Evolutionary conservation across 352 stramenopile genomes (phyloP).

Genomic region (Globisporangium lucens): DNA sequence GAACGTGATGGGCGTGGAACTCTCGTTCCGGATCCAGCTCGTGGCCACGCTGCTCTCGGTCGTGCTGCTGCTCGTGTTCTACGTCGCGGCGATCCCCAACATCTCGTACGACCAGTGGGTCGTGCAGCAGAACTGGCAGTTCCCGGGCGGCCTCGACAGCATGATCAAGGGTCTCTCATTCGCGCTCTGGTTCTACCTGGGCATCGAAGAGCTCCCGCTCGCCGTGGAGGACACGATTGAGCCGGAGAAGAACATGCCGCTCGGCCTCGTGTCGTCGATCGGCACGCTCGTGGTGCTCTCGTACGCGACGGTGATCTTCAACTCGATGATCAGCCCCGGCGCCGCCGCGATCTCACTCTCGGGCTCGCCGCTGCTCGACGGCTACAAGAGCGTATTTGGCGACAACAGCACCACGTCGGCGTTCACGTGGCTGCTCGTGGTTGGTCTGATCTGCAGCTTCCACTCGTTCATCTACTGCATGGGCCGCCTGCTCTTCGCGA

Average conservation of each 20-base stretch:
- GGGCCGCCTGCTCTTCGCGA: constrained; percentile 60
- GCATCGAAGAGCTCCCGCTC: constrained; percentile 64
- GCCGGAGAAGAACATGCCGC: constrained; percentile 55
- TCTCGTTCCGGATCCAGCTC: constrained; percentile 66
- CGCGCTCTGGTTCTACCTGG: constrained; percentile 68
- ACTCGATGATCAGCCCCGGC: constrained; percentile 60
- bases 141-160: constrained; percentile 36
- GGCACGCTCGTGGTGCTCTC: constrained; percentile 43
- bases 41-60: constrained; percentile 54
- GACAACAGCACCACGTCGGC: constrained; percentile 62
- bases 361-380: constrained; percentile 46
- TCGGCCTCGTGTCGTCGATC: constrained; percentile 57
- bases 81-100: constrained; percentile 51
- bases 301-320: constrained; percentile 62
- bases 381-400: constrained; percentile 66
- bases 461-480: constrained; percentile 83
- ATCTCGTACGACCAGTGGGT: constrained; percentile 62
- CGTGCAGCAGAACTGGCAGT: constrained; percentile 40
- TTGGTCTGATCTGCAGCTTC: constrained; percentile 63
- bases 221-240: constrained; percentile 67
- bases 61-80: constrained; percentile 60
- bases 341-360: constrained; percentile 40
- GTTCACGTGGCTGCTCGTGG: constrained; percentile 67
- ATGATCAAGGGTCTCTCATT: constrained; percentile 60
- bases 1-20: constrained; percentile 56